Conservation (phyloP, 1,284 basidiomycete genomes). For the Sparassis latifolia region DNA sequence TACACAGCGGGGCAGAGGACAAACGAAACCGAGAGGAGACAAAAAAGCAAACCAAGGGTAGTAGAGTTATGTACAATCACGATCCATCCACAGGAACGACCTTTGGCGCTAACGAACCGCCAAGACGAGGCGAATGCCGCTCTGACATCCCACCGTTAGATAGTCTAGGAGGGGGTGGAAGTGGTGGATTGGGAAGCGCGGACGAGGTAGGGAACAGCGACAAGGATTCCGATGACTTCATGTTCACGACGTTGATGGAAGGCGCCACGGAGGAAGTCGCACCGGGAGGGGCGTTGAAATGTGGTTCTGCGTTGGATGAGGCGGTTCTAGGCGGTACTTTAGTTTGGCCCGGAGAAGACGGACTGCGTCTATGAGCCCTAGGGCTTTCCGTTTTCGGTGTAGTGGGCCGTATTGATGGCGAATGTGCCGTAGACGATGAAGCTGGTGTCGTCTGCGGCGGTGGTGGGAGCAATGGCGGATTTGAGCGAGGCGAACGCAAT, state of each 20-base stretch:
- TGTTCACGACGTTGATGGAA: slow-evolving; percentile 1
- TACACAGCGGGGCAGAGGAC: too few relatives aligned
- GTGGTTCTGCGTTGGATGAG: slow-evolving; percentile 10
- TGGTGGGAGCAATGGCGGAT: slow-evolving; percentile 4
- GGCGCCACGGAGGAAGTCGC: slow-evolving; percentile 1
- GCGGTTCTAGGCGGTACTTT: slow-evolving; percentile 10
- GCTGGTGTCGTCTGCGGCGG: slow-evolving; percentile 4
- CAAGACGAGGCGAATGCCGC: slow-evolving; percentile 6
- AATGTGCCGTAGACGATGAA: slow-evolving; percentile 9
- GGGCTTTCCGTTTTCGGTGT: slow-evolving; percentile 12
- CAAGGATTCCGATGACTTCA: slow-evolving; percentile 7
- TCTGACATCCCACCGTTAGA: slow-evolving; percentile 12
- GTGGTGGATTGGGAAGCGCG: slow-evolving; percentile 1
- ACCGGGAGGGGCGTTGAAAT: slow-evolving; percentile 3
- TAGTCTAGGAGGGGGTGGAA: slow-evolving; percentile 8
- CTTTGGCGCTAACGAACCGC: slow-evolving; percentile 9
- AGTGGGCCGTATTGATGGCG: slow-evolving; percentile 9
- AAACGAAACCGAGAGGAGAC: too few relatives aligned
- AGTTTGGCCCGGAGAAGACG: slow-evolving; percentile 11
- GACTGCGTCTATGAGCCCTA: slow-evolving; percentile 6
- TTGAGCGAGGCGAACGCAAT: slow-evolving; percentile 11
- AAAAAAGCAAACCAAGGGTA: too few relatives aligned
- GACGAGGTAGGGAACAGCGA: slow-evolving; percentile 4
- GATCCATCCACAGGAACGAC: slow-evolving; percentile 17
- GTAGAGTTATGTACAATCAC: slow-evolving; percentile 1